Base-by-base conservation (phyloP, 352 stramenopile species). In the Pythium guiyangense region DNA sequence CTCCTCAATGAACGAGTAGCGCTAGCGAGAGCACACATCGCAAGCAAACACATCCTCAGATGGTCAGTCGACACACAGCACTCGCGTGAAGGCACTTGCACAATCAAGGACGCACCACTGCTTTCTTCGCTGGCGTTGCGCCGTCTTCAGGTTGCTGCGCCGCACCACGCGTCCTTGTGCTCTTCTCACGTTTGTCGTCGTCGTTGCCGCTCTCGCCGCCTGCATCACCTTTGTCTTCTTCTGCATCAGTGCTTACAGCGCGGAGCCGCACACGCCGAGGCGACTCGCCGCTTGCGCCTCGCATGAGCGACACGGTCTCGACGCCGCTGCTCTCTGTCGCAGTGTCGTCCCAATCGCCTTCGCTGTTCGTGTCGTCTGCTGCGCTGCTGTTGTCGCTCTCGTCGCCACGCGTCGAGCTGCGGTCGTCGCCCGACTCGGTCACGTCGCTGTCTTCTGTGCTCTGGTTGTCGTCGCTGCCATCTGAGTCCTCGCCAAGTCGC, bases 291-390 rank as follows among this genome's bases (percentile, higher is more conserved):
- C 20, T 57, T 8, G 52, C 59, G 29, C n/a, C 47, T 17, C 53
- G 35, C 40, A 66, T 34, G 20, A 66, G 27, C 47, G 46, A 56
- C 22, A 66, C 59, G 14, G 59, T 66, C 53, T 66, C 59, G 26
- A 66, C 20, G 22, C 59, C 51, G 27, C 42, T 47, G 20, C 52
- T 59, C 40, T 70, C 54, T 2, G 60, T 64, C 6, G 52, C 48
- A 17, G 34, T 60, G 20, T 68, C 56, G 25, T 67, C 60, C 44
- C 57, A 52, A 12, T 70, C 64, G 3, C 59, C 56, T 39, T 62
- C 59, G 27, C 63, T 61, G 26, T 71, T 59, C 14, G 37, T 62
- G 26, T 60, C 58, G n/a, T 22, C 52, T 18, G 9, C n/a, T 17
- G 17, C 40, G 27, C 18, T 27, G 14, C 57, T 53, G 20, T 34